Evolutionary conservation across 2,329 filamentous ascomycete genomes (phyloP), one percentile per base, ranked within the genome.

Genomic region (Colletotrichum musicola): DNA sequence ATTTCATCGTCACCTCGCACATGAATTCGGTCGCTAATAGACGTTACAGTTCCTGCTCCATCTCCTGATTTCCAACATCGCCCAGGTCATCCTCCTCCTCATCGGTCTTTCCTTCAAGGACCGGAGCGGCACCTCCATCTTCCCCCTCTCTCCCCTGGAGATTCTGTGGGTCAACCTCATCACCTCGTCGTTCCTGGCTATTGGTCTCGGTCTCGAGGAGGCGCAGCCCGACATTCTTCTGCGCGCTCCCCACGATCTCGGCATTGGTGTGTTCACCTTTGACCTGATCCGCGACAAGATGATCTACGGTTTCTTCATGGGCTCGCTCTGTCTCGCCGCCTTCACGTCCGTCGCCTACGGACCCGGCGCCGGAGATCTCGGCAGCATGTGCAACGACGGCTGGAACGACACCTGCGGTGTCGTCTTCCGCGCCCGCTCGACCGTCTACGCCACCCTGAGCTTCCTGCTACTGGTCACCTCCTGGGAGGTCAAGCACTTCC

Each of bases 81-180:
- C 90, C 1, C 91, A 93, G 77, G 92, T 92, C 6, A 81, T 90
- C 71, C 85, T 91, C 0, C 83, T 93, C 13, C 84, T 93, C 18
- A 87, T 93, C 61, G 91, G 90, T 56, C 85, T 93, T 5, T 86
- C 86, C 0, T 93, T 93, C 81, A 90, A 90, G 77, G 91, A 93
- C 73, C 72, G 71, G 0, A 76, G 82, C 2, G 81, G 82, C 13
- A 79, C 88, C 16, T 91, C 90, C 1, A 88, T 93, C 14, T 93
- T 93, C 75, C 91, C 91, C 0, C 83, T 93, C 14, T 90, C 90
- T 0, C 91, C 91, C 0, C 85, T 93, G 4, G 90, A 93, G 75
- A 92, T 93, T 74, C 85, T 93, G 38, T 93, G 91, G 91, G 90
- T 92, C 71, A 93, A 93, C 76, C 88, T 93, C 74, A 86, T 93